phyloP scores from a whole-genome alignment of 2,329 filamentous ascomycete species.

The Trichoderma koningii region DNA sequence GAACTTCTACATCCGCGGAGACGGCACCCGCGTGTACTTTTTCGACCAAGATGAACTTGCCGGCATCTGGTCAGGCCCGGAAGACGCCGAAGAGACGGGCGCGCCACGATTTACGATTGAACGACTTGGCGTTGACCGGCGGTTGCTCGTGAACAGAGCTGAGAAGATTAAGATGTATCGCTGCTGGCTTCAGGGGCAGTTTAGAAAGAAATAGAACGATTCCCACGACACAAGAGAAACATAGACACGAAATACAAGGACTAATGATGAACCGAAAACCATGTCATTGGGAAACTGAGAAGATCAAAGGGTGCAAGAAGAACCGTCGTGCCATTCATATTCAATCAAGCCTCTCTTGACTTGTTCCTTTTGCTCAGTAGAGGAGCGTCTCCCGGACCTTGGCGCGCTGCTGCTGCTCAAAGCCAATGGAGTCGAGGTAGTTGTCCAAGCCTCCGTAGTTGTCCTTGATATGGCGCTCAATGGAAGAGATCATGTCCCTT shows the following conservation, averaged over 20 bases:
- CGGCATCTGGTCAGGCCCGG: slow-evolving; percentile 69
- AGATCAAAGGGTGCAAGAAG: no score
- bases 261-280: no score
- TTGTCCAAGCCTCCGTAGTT: slow-evolving; percentile 65
- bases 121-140: slow-evolving; percentile 80
- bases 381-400: slow-evolving; percentile 47
- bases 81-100: slow-evolving; percentile 34
- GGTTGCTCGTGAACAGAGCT: slow-evolving; percentile 89
- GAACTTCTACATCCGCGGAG: slow-evolving; percentile 95
- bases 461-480: slow-evolving; percentile 59
- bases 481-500: slow-evolving; percentile 60
- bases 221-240: not conserved
- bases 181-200: slow-evolving; percentile 89
- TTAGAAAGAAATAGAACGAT: slow-evolving; percentile 63
- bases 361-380: slow-evolving; percentile 38
- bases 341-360: no score
- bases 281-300: no score
- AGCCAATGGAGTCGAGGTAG: slow-evolving; percentile 68
- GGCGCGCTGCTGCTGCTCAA: slow-evolving; percentile 48
- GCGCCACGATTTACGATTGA: slow-evolving; percentile 65
- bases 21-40: slow-evolving; percentile 96
- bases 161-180: slow-evolving; percentile 96
- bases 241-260: no score
- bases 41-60: slow-evolving; percentile 85
- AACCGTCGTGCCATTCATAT: no score